phyloP scores from a whole-genome alignment of 192 early-diverging fungal species.

The Dissophora globulifera region DNA sequence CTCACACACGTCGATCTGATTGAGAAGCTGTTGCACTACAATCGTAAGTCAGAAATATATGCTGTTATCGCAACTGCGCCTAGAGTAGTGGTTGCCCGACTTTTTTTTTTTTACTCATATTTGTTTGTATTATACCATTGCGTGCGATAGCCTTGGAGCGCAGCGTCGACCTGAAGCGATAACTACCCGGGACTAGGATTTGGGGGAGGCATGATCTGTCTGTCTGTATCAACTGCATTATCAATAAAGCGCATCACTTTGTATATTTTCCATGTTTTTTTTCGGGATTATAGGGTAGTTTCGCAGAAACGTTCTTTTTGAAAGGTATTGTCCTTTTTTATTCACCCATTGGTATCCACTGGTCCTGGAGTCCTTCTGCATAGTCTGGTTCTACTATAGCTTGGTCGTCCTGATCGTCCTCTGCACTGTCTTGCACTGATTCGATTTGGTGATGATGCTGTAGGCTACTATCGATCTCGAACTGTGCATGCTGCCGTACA shows the following conservation, averaged over 20 bases:
- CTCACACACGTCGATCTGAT: constrained; percentile 98
- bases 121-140: neutral
- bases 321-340: too few relatives aligned
- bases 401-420: constrained; percentile 23
- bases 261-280: neutral
- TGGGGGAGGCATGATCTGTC: too few relatives aligned
- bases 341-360: constrained; percentile 54
- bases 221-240: constrained; percentile 11
- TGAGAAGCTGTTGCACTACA: constrained; percentile 97
- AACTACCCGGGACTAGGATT: too few relatives aligned
- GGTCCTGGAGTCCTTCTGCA: constrained; percentile 40
- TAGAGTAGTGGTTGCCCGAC: too few relatives aligned
- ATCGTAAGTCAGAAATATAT: constrained; percentile 62
- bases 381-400: constrained; percentile 32
- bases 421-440: too few relatives aligned
- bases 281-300: too few relatives aligned
- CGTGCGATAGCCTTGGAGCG: constrained; percentile 42
- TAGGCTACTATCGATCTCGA: constrained; percentile 49
- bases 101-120: too few relatives aligned
- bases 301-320: too few relatives aligned
- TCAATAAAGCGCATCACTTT: neutral
- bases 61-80: neutral
- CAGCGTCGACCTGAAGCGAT: constrained; percentile 50
- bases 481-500: constrained; percentile 77
- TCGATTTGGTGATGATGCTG: too few relatives aligned